Evolutionary conservation across 1,284 basidiomycete genomes (phyloP).

Genomic region (Gomphus bonarii): DNA sequence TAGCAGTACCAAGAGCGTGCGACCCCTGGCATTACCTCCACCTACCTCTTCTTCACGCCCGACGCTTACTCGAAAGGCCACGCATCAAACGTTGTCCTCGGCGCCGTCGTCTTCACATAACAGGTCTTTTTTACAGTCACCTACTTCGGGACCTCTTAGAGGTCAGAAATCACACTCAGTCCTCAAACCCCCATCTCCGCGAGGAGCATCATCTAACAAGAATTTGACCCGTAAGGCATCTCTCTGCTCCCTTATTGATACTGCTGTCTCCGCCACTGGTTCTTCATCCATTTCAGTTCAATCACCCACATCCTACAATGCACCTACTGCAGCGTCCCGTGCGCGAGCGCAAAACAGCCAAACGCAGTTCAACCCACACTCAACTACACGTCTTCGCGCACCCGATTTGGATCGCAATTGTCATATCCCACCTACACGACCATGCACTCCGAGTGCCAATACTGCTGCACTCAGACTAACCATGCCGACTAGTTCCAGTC

Average conservation of each 20-base stretch:
- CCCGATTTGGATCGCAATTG: conserved; percentile 33
- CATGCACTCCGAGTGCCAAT: conserved; percentile 67
- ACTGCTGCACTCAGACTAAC: conserved; percentile 66
- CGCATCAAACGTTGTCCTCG: conserved; percentile 43
- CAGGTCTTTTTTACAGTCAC: conserved; percentile 41
- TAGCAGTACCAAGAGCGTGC: conserved; percentile 55
- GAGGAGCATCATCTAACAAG: conserved; percentile 32
- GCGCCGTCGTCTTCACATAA: conserved; percentile 27
- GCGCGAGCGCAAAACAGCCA: conserved; percentile 50
- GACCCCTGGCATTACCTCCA: conserved; percentile 53
- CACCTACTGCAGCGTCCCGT: conserved; percentile 67
- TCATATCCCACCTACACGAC: conserved; percentile 62
- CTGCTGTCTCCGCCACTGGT: conserved; percentile 36
- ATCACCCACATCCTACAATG: conserved; percentile 49
- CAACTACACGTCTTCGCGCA: conserved; percentile 25
- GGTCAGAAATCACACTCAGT: conserved; percentile 73
- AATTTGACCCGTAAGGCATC: conserved; percentile 66
- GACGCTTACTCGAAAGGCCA: conserved; percentile 39
- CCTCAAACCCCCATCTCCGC: conserved; percentile 60
- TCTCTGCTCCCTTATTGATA: conserved; percentile 59
- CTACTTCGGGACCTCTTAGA: conserved; percentile 61
- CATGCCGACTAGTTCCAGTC: conserved; percentile 68
- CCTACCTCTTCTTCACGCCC: conserved; percentile 38
- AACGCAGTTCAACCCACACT: conserved; percentile 37
- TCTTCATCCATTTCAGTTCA: conserved; percentile 24